These are phyloP conservation scores for Pezicula radicicola DNA, from an alignment of 2,329 filamentous ascomycete genomes.

Conservation along the genomic window DNA sequence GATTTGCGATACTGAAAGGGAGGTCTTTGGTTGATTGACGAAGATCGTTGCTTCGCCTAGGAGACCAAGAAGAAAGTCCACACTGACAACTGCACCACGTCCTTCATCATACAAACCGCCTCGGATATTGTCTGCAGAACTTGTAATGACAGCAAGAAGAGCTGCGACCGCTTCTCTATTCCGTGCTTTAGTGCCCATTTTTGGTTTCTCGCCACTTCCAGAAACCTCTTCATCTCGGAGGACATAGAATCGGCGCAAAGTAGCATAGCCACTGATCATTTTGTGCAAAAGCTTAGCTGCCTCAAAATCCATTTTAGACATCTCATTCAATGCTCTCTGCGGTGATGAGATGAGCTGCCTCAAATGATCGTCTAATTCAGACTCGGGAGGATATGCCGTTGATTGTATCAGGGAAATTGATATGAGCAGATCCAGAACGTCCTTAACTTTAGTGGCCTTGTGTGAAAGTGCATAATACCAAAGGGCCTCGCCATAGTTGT, in stretches of 20 bases:
- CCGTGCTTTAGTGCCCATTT: constrained; percentile 46
- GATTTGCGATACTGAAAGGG: constrained; percentile 70
- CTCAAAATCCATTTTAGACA: constrained; percentile 73
- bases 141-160: constrained; percentile 79
- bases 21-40: constrained; percentile 56
- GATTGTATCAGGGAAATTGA: constrained; percentile 86
- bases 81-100: constrained; percentile 78
- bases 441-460: constrained; percentile 72
- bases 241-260: constrained; percentile 84
- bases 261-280: constrained; percentile 89
- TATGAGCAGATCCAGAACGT: constrained; percentile 82
- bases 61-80: constrained; percentile 80
- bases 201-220: constrained; percentile 35
- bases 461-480: constrained; percentile 91
- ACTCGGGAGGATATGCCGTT: constrained; percentile 68
- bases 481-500: constrained; percentile 80
- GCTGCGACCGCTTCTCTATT: constrained; percentile 70
- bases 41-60: constrained; percentile 83
- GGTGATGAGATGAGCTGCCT: constrained; percentile 68
- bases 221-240: constrained; percentile 68
- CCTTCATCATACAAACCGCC: constrained; percentile 83
- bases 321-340: constrained; percentile 65
- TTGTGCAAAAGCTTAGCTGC: constrained; percentile 81
- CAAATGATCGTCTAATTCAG: constrained; percentile 72
- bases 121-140: constrained; percentile 85